Evolutionary conservation across 345 rosid genomes (phyloP), one percentile per base, ranked within the genome.

Genomic region (Eucalyptus leucophloia): DNA sequence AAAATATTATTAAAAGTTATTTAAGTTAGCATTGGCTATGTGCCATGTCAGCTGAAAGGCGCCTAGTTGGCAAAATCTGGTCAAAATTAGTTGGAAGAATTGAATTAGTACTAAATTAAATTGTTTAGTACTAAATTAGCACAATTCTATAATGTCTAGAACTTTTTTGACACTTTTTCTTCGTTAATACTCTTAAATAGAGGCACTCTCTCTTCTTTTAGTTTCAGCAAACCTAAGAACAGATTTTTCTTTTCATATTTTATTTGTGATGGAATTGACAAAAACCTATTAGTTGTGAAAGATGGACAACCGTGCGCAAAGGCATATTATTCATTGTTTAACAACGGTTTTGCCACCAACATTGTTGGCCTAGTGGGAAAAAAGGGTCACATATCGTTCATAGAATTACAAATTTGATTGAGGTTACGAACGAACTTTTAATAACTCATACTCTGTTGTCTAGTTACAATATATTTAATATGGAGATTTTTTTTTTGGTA

Each of bases 21-120:
- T 53, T 53, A 53, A 2, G 11, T 53, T 1, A 0, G 10, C 2
- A 19, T 18, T 8, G 11, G 5, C n/a, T n/a, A 0, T 1, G 11
- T 53, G 58, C 10, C 26, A 53, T 53, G 26, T 53, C 1, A 21
- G 2, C 5, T 10, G 0, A 53, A 4, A 0, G 2, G 0, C 11
- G 0, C 11, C 11, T 53, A 53, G 2, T 21, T 4, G 10, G 5
- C 23, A 53, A 53, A 53, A 53, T 53, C 2, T 9, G 0, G 58
- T 9, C 58, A 53, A 53, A 21, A 53, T 53, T 53, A 21, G 4
- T 0, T 8, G 2, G 58, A 21, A 53, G 5, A 9, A 53, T 2
- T 53, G 2, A 53, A 53, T 53, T 53, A 5, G 10, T 8, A 53
- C 26, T 2, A 53, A 51, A 51, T 51, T 7, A 51, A 51, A 51